A percentile compares a stretch with the other conserved stretches of the same genome.
These are phyloP conservation scores for Epithemia pelagica DNA, from an alignment of 108 stramenopile genomes.

Conservation along the genomic window DNA sequence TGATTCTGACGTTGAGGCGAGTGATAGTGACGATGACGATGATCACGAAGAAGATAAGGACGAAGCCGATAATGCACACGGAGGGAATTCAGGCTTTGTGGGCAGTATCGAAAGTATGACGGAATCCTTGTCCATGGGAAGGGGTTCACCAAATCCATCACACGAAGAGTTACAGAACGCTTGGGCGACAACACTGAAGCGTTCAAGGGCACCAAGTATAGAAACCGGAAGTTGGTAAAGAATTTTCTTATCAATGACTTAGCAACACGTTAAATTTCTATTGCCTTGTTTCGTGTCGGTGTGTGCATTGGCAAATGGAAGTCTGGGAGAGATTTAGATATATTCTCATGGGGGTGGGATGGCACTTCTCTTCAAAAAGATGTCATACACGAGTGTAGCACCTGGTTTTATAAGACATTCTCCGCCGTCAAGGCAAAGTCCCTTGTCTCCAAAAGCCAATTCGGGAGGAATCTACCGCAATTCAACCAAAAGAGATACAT, in stretches of 20 bases:
- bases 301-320: no score
- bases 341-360: conserved; percentile 88
- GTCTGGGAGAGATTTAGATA: no score
- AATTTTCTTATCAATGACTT: no score
- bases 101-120: background rate
- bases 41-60: conserved; percentile 13
- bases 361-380: conserved; percentile 64
- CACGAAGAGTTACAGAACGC: conserved; percentile 12
- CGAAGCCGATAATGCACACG: conserved; percentile 17
- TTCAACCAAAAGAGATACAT: no score
- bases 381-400: conserved; percentile 78
- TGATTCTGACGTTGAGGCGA: conserved; percentile 1
- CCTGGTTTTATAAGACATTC: conserved; percentile 85
- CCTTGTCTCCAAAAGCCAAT: conserved; percentile 75
- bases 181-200: conserved; percentile 38
- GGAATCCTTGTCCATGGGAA: background rate
- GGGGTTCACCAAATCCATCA: background rate
- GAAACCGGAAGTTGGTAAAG: conserved; percentile 61
- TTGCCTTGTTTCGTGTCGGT: no score
- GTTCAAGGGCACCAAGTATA: conserved; percentile 39
- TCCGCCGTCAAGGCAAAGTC: conserved; percentile 74
- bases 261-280: no score
- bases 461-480: conserved; percentile 45
- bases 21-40: conserved; percentile 11
- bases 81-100: background rate